A percentile compares a stretch with the other conserved stretches of the same genome.
These are phyloP conservation scores for Geopyxis carbonaria DNA, from an alignment of 495 filamentous ascomycete genomes.

Conservation along the genomic window DNA sequence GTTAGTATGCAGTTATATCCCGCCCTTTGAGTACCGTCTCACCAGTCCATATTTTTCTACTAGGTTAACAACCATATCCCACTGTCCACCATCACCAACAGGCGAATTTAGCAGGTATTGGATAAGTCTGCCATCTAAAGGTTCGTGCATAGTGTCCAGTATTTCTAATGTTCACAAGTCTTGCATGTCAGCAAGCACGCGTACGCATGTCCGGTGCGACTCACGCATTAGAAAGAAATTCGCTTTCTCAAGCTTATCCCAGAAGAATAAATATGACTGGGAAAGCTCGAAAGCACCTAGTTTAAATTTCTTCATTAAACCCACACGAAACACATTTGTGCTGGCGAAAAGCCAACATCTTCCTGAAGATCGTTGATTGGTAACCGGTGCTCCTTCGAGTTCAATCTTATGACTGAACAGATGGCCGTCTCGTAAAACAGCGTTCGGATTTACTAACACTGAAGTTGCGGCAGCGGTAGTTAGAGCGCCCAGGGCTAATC, in stretches of 20 bases:
- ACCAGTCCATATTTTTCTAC: slow-evolving; percentile 68
- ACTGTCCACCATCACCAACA: slow-evolving; percentile 70
- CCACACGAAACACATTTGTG: slow-evolving; percentile 73
- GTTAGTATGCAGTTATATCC: slow-evolving; percentile 2
- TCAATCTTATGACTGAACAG: slow-evolving; percentile 70
- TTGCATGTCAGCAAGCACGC: neutral
- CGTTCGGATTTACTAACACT: slow-evolving; percentile 34
- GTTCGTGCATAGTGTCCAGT: slow-evolving; percentile 50
- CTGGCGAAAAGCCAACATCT: slow-evolving; percentile 82
- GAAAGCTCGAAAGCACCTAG: slow-evolving; percentile 66
- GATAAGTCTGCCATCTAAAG: slow-evolving; percentile 50
- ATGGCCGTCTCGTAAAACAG: slow-evolving; percentile 46
- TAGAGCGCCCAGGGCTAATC: slow-evolving; percentile 31
- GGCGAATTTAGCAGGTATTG: slow-evolving; percentile 48
- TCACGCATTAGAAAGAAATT: slow-evolving; percentile 65
- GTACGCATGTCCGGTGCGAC: neutral
- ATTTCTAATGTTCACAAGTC: slow-evolving; percentile 30
- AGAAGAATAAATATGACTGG: slow-evolving; percentile 84
- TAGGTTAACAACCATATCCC: slow-evolving; percentile 82
- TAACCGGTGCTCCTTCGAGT: slow-evolving; percentile 66
- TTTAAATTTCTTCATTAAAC: slow-evolving; percentile 62
- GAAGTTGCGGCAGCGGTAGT: slow-evolving; percentile 36
- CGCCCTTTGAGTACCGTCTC: neutral
- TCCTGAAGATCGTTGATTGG: slow-evolving; percentile 61
- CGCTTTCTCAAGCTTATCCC: slow-evolving; percentile 84